phyloP scores from a whole-genome alignment of 805 yeast genomes.

The Saccharomycopsis babjevae region DNA sequence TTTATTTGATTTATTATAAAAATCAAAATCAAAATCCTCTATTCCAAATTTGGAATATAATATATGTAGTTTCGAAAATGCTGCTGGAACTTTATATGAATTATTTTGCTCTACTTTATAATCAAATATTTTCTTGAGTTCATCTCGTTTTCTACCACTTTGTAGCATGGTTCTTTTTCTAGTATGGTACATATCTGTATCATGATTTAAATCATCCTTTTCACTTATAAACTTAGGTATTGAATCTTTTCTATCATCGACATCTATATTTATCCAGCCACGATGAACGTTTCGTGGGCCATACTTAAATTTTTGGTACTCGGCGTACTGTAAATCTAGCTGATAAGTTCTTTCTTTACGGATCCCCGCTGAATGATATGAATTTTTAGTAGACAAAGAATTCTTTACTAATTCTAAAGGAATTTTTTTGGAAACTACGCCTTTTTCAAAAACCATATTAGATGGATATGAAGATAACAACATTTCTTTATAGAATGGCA shows the following conservation, averaged over 20 bases:
- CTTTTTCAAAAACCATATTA: slow-evolving; percentile 41
- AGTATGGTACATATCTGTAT: background rate
- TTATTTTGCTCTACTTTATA: slow-evolving; percentile 6
- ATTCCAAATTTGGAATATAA: slow-evolving; percentile 86
- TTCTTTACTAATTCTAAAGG: slow-evolving; percentile 28
- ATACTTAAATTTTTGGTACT: slow-evolving; percentile 46
- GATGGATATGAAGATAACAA: slow-evolving; percentile 75
- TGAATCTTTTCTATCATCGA: slow-evolving; percentile 24
- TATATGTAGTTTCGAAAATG: slow-evolving; percentile 65
- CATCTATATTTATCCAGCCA: slow-evolving; percentile 31
- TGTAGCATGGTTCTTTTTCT: background rate
- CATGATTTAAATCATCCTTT: slow-evolving; percentile 18
- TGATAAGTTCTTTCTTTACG: slow-evolving; percentile 1
- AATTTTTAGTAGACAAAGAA: background rate
- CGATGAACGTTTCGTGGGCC: slow-evolving; percentile 45
- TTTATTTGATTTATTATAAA: slow-evolving; percentile 55
- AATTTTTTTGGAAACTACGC: slow-evolving; percentile 15
- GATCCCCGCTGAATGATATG: background rate
- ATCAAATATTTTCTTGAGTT: slow-evolving; percentile 8
- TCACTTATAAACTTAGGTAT: slow-evolving; percentile 56
- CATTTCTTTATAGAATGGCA: slow-evolving; percentile 76
- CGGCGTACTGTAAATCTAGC: slow-evolving; percentile 1
- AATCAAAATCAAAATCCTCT: slow-evolving; percentile 84
- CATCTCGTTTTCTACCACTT: background rate
- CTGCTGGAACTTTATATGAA: slow-evolving; percentile 41